phyloP scores from a whole-genome alignment of 176 grass and related monocot genomes.

The Carex kokanica region DNA sequence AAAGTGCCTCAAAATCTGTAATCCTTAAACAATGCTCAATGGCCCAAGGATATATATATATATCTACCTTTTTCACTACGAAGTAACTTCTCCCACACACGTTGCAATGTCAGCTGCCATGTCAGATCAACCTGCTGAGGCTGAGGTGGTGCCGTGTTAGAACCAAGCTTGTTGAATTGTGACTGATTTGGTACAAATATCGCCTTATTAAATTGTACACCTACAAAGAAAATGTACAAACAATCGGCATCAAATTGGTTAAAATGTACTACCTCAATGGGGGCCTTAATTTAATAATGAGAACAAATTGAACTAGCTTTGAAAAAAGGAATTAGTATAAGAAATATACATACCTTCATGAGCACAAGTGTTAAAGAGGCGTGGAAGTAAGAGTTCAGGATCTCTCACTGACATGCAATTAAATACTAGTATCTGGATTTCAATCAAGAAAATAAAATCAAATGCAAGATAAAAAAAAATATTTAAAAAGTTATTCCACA shows the following conservation, averaged over 20 bases:
- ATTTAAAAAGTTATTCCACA: conserved; percentile 7
- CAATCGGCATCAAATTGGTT: conserved; percentile 25
- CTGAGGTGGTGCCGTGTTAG: conserved; percentile 55
- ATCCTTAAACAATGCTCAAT: conserved; percentile 7
- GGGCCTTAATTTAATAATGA: neutral
- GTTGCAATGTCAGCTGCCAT: conserved; percentile 79
- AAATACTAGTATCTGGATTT: conserved; percentile 80
- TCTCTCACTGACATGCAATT: conserved; percentile 99
- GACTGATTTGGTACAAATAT: conserved; percentile 97
- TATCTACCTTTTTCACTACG: conserved; percentile 47
- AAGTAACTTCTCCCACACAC: conserved; percentile 72
- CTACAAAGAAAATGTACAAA: conserved; percentile 36
- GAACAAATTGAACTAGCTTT: neutral
- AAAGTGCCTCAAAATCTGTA: neutral
- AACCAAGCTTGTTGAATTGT: conserved; percentile 78
- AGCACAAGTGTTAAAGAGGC: conserved; percentile 54
- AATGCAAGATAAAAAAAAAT: neutral
- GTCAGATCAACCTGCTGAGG: conserved; percentile 82
- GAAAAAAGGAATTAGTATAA: neutral
- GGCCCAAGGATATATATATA: neutral
- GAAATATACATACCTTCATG: conserved; percentile 53
- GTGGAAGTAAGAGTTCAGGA: conserved; percentile 76
- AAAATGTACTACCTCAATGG: neutral
- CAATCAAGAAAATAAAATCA: conserved; percentile 12
- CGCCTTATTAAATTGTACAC: conserved; percentile 63